These are phyloP conservation scores for Diaporthe sp. DNA, from an alignment of 2,329 filamentous ascomycete species.

Conservation along the genomic window DNA sequence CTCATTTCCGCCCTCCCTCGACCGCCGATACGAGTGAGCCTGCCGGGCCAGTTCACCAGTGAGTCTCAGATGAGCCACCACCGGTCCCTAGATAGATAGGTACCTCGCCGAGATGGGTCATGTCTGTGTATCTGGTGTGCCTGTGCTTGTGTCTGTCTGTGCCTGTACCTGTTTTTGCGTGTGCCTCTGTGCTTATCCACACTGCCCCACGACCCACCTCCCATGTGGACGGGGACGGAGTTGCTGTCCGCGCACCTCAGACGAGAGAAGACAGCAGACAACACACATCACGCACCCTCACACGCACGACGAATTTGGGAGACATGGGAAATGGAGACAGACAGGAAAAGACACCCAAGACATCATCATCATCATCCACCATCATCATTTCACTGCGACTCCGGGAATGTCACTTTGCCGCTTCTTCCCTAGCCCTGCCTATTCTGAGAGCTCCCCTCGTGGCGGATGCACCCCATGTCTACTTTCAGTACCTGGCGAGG, in stretches of 20 bases:
- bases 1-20: background rate
- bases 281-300: background rate
- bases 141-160: background rate
- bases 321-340: background rate
- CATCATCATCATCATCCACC: background rate
- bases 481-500: background rate
- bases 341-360: background rate
- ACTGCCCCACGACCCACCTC: conserved; percentile 18
- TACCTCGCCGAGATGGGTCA: conserved; percentile 25
- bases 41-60: background rate
- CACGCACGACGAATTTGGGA: background rate
- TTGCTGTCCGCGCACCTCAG: conserved; percentile 11
- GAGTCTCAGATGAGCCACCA: conserved; percentile 26
- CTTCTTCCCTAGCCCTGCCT: background rate
- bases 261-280: background rate
- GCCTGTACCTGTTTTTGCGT: background rate
- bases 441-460: conserved; percentile 25
- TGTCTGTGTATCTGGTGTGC: background rate
- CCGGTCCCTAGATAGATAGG: conserved; percentile 12
- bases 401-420: conserved; percentile 9
- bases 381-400: conserved; percentile 5
- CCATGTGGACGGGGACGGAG: conserved; percentile 21
- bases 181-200: conserved; percentile 27
- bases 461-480: conserved; percentile 26
- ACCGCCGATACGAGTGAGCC: conserved; percentile 15